Base-by-base conservation (phyloP, 2,329 filamentous ascomycete species). In the Paraconiothyrium sp. region DNA sequence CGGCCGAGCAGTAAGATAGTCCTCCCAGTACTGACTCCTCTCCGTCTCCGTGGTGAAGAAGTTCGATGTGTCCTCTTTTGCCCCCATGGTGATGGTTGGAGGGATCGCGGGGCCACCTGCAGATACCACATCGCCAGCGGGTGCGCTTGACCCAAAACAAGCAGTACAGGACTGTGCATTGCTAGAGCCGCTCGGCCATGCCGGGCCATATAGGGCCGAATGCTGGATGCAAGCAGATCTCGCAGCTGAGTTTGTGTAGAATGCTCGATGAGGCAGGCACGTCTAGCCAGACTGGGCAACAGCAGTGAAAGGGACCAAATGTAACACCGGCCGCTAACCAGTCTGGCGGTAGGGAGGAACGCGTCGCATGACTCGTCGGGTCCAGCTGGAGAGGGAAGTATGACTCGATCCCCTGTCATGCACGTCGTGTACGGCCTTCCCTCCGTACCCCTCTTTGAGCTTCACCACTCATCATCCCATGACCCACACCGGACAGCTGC, bases 21-120 rank as follows among this genome's bases (percentile, higher is more conserved):
- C 37, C 30, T 54, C 50, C 50, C 50, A 54, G 20, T 54, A 54
- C 39, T 41, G 39, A n/a, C 39, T 41, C 39, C 46, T n/a, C 46
- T 48, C 46, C 7, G n/a, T 48, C 46, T 27, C 30, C 2, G 46
- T 48, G 22, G 46, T 48, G 46, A 48, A 48, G 22, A 48, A 48
- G 22, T 48, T 48, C 11, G 46, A 48, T 9, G 46, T 48, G 30
- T 48, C 46, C 16, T 52, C n/a, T 35, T 51, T 52, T 52, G 27
- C n/a, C 16, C 24, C 34, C 34, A 37, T 52, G 16, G 39, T 14
- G 34, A 55, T 16, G 27, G 16, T 7, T 41, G 14, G 39, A 20
- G 16, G 16, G n/a, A 41, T 7, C 16, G 9, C 9, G 39, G 14
- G 16, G 14, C 8, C 16, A n/a, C 7, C 39, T 2, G 39, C n/a